These are phyloP conservation scores for Phytophthora capsici DNA, from an alignment of 352 stramenopile species.

Conservation along the genomic window DNA sequence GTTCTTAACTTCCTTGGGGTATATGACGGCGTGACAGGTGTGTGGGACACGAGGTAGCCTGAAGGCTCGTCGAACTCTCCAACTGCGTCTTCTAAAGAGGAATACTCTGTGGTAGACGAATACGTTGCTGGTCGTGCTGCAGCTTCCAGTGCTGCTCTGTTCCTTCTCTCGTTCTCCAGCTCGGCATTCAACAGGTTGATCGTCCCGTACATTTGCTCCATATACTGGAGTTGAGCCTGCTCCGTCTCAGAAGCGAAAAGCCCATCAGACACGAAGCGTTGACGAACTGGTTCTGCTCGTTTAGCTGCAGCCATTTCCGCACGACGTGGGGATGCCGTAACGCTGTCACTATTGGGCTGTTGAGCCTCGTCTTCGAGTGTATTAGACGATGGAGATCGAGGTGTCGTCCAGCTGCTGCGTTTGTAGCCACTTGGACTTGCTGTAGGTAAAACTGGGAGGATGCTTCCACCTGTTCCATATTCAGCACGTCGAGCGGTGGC, in stretches of 20 bases:
- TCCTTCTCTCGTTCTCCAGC: conserved; percentile 52
- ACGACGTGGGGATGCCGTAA: conserved; percentile 21
- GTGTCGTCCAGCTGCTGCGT: conserved; percentile 54
- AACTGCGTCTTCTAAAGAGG: conserved; percentile 17
- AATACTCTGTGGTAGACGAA: conserved; percentile 38
- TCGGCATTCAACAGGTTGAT: conserved; percentile 60
- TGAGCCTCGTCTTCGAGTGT: conserved; percentile 17
- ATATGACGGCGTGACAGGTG: conserved; percentile 20
- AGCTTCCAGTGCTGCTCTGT: conserved; percentile 20
- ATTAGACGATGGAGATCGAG: conserved; percentile 27
- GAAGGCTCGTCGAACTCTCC: conserved; percentile 23
- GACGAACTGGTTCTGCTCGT: conserved; percentile 11
- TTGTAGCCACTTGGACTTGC: conserved; percentile 43
- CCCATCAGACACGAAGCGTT: conserved; percentile 7
- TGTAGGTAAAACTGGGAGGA: conserved; percentile 47
- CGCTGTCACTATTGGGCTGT: conserved; percentile 13
- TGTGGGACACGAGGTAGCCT: conserved; percentile 24
- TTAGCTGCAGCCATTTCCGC: conserved; percentile 16
- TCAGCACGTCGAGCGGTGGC: conserved; percentile 32
- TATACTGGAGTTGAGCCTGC: conserved; percentile 60
- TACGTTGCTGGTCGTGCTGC: conserved; percentile 5
- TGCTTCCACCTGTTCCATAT: conserved; percentile 29
- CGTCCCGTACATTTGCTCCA: conserved; percentile 76
- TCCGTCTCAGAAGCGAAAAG: conserved; percentile 32
- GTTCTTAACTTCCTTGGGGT: conserved; percentile 29